Percentiles rank a stretch among this genome's conserved stretches.
These are phyloP conservation scores for Ophiostoma triangulosporum DNA, from an alignment of 2,329 filamentous ascomycete genomes.

Conservation along the genomic window DNA sequence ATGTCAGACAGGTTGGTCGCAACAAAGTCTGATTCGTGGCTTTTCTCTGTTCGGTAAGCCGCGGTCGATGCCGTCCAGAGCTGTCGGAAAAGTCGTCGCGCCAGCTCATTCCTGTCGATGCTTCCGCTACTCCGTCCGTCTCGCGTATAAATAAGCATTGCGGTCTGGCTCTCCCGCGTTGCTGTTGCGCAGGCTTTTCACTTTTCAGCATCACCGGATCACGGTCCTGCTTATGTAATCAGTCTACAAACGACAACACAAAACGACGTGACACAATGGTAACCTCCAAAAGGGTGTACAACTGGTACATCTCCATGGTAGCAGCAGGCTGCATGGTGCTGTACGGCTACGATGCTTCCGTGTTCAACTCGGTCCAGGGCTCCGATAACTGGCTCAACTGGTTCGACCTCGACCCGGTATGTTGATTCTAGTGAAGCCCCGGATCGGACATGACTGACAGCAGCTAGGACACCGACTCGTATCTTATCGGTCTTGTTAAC, in stretches of 20 bases:
- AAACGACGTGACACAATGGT: not conserved
- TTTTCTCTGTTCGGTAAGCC: not conserved
- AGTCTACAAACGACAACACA: not conserved
- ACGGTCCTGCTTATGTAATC: not conserved
- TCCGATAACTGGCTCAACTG: constrained; percentile 52
- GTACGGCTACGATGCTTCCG: constrained; percentile 61
- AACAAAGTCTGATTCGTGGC: not conserved
- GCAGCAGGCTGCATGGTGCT: constrained; percentile 63
- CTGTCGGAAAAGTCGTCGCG: not conserved
- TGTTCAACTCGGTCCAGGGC: constrained; percentile 59
- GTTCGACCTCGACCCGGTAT: constrained; percentile 35
- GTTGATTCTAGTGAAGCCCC: not conserved
- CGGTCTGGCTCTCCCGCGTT: not conserved
- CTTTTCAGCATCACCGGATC: not conserved
- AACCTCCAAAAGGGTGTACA: constrained; percentile 16
- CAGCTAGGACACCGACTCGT: constrained; percentile 23
- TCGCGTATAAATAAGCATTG: not conserved
- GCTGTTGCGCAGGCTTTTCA: no score
- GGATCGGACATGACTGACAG: not conserved
- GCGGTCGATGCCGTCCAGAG: not conserved
- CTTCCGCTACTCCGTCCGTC: not conserved
- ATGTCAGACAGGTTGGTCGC: not conserved
- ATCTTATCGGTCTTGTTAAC: constrained; percentile 41
- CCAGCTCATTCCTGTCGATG: not conserved
- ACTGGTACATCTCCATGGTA: constrained; percentile 46